Evolutionary conservation across 495 filamentous ascomycete genomes (phyloP).

Genomic region (Penicillium roqueforti): DNA sequence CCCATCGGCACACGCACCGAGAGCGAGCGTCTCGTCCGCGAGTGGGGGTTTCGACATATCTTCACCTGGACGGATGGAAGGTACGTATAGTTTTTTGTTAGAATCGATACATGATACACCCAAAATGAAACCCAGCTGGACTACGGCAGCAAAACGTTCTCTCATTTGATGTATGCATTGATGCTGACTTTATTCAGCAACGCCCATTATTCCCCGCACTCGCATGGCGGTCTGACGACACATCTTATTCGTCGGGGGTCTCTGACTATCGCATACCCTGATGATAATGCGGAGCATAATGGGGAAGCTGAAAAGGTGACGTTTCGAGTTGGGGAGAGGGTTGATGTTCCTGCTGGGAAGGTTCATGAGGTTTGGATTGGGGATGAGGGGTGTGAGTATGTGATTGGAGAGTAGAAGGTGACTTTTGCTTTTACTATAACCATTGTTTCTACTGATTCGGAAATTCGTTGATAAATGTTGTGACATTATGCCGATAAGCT

Average conservation of each 20-base stretch:
- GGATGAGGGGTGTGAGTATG: constrained; percentile 71
- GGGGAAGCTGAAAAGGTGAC: constrained; percentile 55
- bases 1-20: constrained; percentile 42
- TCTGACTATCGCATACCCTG: constrained; percentile 69
- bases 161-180: not conserved
- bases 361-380: constrained; percentile 86
- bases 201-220: constrained; percentile 71
- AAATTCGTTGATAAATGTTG: no score
- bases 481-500: constrained; percentile 8
- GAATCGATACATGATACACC: not conserved
- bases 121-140: not conserved
- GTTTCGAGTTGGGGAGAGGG: constrained; percentile 59
- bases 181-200: constrained; percentile 40
- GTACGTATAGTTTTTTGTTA: constrained; percentile 45
- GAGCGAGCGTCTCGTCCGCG: constrained; percentile 61
- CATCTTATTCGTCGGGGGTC: constrained; percentile 70
- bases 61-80: constrained; percentile 79
- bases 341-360: constrained; percentile 72
- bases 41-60: constrained; percentile 73
- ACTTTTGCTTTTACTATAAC: not conserved
- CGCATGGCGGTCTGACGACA: constrained; percentile 64
- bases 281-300: constrained; percentile 49
- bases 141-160: not conserved
- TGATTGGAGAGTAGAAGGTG: constrained; percentile 60
- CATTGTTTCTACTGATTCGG: no score